Base-by-base conservation (phyloP, 2,329 filamentous ascomycete genomes). In the Fusarium nisikadoi region DNA sequence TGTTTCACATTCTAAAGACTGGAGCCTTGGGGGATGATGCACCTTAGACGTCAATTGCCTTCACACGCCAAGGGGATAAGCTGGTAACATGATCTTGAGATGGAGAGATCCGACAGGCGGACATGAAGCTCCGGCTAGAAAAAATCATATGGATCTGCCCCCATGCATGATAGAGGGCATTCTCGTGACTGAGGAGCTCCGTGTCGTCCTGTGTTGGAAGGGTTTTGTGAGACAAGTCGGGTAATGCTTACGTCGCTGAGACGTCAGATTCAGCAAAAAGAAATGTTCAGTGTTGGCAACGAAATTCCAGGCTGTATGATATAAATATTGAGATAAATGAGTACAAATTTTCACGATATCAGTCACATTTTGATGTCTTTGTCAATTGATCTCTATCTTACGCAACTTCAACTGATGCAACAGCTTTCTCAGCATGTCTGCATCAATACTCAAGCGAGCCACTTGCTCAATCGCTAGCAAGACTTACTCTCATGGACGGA, bases 211-310 rank as follows among this genome's bases (percentile, higher is more conserved):
- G 33, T 14, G n/a, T 2, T 17, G 27, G 23, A 11, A n/a, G 17
- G 23, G 14, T 63, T 38, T 31, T 8, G 19, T 25, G n/a, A 19
- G 38, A 29, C 25, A 25, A 7, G 1, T 3, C 8, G 23, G 29
- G 60, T 69, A 69, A 69, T 69, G 13, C 19, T 65, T 65, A 70
- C 65, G 67, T 70, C 49, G 43, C 16, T 3, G 36, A 46, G 6
- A 69, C 65, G 59, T 70, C 59, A 70, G 49, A 43, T 42, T 9
- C 9, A 11, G 29, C 31, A n/a, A 65, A 65, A 59, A 27, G 36
- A 53, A 53, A 33, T 39, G 25, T 3, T 14, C 27, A 29, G 20
- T 17, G 12, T 39, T 36, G n/a, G 20, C 6, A 23, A 27, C 29
- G n/a, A 29, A 12, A 27, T 14, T 4, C 10, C 12, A 8, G 16